These are phyloP conservation scores for Epipyxis sp. DNA, from an alignment of 108 stramenopile species.

Conservation along the genomic window DNA sequence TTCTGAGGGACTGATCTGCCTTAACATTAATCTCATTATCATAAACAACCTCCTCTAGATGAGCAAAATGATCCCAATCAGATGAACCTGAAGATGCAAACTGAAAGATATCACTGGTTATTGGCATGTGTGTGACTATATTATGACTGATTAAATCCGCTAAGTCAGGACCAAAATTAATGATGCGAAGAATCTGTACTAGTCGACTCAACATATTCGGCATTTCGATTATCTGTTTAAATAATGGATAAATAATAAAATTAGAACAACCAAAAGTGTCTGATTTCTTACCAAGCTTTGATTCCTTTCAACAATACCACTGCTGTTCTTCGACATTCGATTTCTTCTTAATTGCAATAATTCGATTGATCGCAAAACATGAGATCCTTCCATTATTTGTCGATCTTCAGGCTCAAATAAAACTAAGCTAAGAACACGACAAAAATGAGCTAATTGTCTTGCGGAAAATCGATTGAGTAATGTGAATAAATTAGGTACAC, in stretches of 20 bases:
- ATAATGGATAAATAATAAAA: background rate
- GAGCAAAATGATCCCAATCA: conserved; percentile 51
- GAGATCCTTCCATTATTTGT: conserved; percentile 68
- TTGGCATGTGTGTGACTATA: conserved; percentile 63
- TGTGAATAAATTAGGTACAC: conserved; percentile 64
- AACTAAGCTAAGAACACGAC: conserved; percentile 72
- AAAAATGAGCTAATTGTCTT: conserved; percentile 75
- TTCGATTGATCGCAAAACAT: conserved; percentile 68
- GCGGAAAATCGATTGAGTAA: conserved; percentile 63
- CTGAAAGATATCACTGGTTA: conserved; percentile 52
- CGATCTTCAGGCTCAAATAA: conserved; percentile 83
- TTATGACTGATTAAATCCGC: conserved; percentile 54
- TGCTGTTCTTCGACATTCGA: conserved; percentile 55
- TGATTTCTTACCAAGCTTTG: conserved; percentile 53
- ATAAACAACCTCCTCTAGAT: background rate
- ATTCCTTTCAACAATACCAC: conserved; percentile 66
- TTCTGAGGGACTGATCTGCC: no score
- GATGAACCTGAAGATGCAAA: conserved; percentile 59
- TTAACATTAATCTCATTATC: background rate
- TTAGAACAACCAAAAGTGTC: background rate
- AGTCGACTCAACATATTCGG: conserved; percentile 57
- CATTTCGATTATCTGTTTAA: conserved; percentile 54
- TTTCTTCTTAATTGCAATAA: conserved; percentile 71
- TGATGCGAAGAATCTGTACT: conserved; percentile 63
- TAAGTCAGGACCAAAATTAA: conserved; percentile 70